These are phyloP conservation scores for Erythrophleum fordii DNA, from an alignment of 306 rosid genomes.

Conservation along the genomic window DNA sequence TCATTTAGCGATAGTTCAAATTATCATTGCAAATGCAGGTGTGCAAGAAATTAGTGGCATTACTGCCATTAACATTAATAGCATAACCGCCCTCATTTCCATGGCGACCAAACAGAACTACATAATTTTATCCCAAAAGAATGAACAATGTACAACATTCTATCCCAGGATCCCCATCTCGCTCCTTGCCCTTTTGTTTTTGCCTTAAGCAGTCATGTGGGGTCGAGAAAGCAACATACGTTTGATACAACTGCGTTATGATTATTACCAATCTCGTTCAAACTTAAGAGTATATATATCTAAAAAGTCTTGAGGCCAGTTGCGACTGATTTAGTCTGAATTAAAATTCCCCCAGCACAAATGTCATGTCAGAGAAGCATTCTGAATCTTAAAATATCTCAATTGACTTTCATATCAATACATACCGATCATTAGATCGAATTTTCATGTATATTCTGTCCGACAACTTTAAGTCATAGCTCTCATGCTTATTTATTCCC, in stretches of 20 bases:
- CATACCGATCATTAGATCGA: not conserved
- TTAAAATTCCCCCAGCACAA: not conserved
- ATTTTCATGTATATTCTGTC: not conserved
- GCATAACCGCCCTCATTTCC: no score
- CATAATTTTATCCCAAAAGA: not conserved
- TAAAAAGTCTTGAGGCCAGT: not conserved
- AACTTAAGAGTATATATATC: not conserved
- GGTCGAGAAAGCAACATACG: not conserved
- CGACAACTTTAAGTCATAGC: not conserved
- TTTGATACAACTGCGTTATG: conserved; percentile 13
- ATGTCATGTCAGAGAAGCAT: not conserved
- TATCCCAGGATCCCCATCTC: not conserved
- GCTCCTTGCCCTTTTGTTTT: not conserved
- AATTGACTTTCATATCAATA: not conserved
- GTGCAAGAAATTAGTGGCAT: no score
- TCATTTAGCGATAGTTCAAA: no score
- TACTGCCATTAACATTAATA: no score
- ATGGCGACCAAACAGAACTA: not conserved
- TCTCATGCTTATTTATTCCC: not conserved
- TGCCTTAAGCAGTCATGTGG: not conserved
- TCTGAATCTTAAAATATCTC: not conserved
- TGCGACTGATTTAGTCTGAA: not conserved
- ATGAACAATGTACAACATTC: not conserved
- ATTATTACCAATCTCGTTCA: not conserved
- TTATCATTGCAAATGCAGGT: no score